Evolutionary conservation across 306 rosid genomes (phyloP), one percentile per base, ranked within the genome.

Genomic region (Senna tora): DNA sequence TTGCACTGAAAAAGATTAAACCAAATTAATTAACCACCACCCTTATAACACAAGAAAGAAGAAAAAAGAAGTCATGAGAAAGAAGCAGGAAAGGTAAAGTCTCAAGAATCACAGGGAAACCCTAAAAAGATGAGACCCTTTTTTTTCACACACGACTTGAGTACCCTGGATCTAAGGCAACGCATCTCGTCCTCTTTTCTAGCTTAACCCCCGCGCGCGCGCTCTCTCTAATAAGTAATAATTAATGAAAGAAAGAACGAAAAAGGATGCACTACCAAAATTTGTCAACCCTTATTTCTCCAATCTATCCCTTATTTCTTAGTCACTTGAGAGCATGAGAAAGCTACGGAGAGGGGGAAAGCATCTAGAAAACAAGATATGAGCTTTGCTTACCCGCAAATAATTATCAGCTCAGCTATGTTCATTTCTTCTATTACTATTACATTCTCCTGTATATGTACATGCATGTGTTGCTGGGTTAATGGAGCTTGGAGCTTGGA

Each of bases 101-200:
- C 90, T 73, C 91, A 79, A 81, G 88, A 85, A 85, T 92, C 97
- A 92, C 93, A 89, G 77, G 92, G 81, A 85, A 77, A 64, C 82
- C 81, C 86, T 62, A 74, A 49, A 73, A 82, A 81, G 84, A 84
- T 73, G 74, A 77, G 25, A 74, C 69, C 89, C 75, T 82, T 83
- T 84, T 9, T 71, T 83, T 61, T 41, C 69, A 73, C 85, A 68
- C 47, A 77, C 38, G 42, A 42, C 47, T 67, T 43, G 85, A 82
- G 82, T 85, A 85, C 73, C 96, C 97, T 80, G 90, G 95, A 89
- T 87, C 97, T 85, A 77, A 84, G 96, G 97, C 88, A 92, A 92
- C 67, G 56, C 79, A 76, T 67, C 80, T 63, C 68, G 56, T 79
- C 87, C 87, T 81, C 87, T 53, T 19, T 73, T 78, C 74, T 59